Percentiles rank a stretch among this genome's conserved stretches.
Conservation (phyloP, 2,329 filamentous ascomycete genomes). For the Colletotrichum sp. region DNA sequence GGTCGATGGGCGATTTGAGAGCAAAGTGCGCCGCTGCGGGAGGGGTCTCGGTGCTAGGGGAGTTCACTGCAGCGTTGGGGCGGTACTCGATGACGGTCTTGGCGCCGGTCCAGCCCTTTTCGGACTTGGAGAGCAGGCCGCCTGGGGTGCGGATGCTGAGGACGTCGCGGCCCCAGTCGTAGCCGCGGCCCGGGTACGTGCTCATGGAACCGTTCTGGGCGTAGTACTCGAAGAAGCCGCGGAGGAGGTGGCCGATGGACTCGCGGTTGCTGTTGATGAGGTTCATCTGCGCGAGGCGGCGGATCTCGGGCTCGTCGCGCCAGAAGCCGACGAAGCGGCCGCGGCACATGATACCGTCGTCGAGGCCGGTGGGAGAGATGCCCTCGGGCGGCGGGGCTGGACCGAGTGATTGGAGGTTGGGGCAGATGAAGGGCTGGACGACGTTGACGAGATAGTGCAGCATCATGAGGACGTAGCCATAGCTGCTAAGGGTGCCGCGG, state of each 20-base stretch:
- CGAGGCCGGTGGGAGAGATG: constrained; percentile 31
- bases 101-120: constrained; percentile 87
- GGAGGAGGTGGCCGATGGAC: constrained; percentile 72
- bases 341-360: constrained; percentile 55
- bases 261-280: constrained; percentile 73
- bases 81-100: constrained; percentile 58
- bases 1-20: neutral
- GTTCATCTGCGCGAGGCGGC: constrained; percentile 59
- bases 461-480: constrained; percentile 92
- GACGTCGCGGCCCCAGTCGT: constrained; percentile 82
- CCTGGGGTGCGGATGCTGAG: constrained; percentile 76
- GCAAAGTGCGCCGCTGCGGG: neutral
- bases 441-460: constrained; percentile 89
- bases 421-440: constrained; percentile 79
- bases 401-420: constrained; percentile 74
- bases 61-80: constrained; percentile 3
- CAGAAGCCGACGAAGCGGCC: constrained; percentile 80
- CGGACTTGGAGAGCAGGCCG: constrained; percentile 74
- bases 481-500: constrained; percentile 84
- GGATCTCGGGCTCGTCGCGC: constrained; percentile 74
- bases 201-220: constrained; percentile 64
- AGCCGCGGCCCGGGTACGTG: constrained; percentile 58
- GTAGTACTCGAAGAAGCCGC: constrained; percentile 90
- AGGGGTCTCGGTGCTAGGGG: neutral
- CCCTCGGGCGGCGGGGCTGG: constrained; percentile 42